Percentiles rank a stretch among this genome's conserved stretches.
Conservation (phyloP, 345 rosid species). For the Eucalyptus pumila region DNA sequence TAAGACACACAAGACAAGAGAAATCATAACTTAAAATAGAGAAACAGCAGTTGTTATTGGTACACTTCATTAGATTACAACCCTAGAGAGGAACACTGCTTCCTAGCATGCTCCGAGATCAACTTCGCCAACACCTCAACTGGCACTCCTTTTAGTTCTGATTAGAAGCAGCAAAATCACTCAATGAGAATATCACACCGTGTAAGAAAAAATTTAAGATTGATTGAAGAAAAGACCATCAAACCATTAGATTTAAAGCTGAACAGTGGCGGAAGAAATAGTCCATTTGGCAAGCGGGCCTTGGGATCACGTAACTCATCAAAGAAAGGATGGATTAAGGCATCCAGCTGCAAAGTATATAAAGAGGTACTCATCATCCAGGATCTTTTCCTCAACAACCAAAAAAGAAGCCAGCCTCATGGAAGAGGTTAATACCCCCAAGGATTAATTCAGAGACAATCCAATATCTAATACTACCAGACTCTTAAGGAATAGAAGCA, state of each 20-base stretch:
- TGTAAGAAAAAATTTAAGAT: not conserved
- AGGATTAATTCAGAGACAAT: not conserved
- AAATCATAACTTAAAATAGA: not conserved
- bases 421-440: not conserved
- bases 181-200: not conserved
- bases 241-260: conserved; percentile 83
- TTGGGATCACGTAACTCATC: conserved; percentile 84
- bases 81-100: conserved; percentile 67
- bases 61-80: conserved; percentile 16
- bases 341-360: conserved; percentile 48
- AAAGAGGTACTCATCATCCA: not conserved
- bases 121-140: conserved; percentile 57
- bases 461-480: not conserved
- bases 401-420: not conserved
- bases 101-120: conserved; percentile 82
- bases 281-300: conserved; percentile 76
- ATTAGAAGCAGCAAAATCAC: not conserved
- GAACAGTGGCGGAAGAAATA: conserved; percentile 79
- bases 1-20: not conserved
- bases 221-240: not conserved
- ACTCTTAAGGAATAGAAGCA: not conserved
- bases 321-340: conserved; percentile 87
- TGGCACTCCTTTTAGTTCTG: conserved; percentile 79
- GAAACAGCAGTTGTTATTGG: not conserved
- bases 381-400: not conserved